Evolutionary conservation across 208 protist species (phyloP).

Genomic region (Ichthyophonus hoferi): DNA sequence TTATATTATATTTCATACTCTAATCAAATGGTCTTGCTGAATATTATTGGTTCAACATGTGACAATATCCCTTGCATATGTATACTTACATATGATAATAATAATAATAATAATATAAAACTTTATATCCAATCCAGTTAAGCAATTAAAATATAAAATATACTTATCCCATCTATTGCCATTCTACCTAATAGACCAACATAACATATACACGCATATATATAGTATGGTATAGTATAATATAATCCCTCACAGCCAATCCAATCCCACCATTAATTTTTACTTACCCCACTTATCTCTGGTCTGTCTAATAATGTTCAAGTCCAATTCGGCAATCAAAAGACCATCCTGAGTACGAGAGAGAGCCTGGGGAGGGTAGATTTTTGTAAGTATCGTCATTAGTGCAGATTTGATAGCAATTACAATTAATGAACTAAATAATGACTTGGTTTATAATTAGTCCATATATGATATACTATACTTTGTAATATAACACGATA

Average conservation of each 20-base stretch:
- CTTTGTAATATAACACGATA: too few species aligned
- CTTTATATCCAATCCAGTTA: not conserved
- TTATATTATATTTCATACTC: not conserved
- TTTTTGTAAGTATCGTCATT: too few species aligned
- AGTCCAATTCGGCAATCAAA: constrained; percentile 71
- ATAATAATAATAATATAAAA: not conserved
- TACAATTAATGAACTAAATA: too few species aligned
- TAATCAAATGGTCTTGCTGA: not conserved
- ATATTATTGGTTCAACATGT: not conserved
- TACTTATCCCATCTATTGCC: too few species aligned
- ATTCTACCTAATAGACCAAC: too few species aligned
- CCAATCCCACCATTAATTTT: not conserved
- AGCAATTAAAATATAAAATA: not conserved
- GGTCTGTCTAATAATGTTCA: constrained; percentile 72
- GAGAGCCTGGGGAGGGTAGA: constrained; percentile 44
- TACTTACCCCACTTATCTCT: constrained; percentile 69
- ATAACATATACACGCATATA: too few species aligned
- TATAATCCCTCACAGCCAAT: not conserved
- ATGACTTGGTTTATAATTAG: too few species aligned
- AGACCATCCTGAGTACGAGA: constrained; percentile 66
- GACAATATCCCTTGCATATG: not conserved
- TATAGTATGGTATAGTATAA: not conserved
- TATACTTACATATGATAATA: not conserved
- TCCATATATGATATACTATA: not conserved
- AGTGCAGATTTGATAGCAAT: too few species aligned